Percentiles rank a stretch among this genome's conserved stretches.
Evolutionary conservation across 1,284 basidiomycete species (phyloP).

Genomic region (Papiliotrema laurentii): DNA sequence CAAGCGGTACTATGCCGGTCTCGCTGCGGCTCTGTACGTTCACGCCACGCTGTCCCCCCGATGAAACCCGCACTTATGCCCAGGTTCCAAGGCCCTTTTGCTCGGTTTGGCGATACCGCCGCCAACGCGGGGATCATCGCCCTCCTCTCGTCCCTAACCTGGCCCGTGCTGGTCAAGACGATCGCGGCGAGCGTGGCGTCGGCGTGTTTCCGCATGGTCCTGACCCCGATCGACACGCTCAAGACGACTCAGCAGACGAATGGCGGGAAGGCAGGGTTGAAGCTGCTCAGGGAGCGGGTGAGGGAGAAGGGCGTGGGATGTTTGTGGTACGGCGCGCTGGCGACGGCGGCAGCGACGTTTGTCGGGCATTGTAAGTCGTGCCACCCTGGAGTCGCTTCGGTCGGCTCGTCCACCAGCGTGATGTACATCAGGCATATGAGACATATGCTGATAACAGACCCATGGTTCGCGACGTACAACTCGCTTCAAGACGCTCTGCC

Average conservation of each 20-base stretch:
- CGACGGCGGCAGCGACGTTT: constrained; percentile 84
- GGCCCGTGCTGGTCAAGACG: constrained; percentile 43
- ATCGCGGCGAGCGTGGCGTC: constrained; percentile 47
- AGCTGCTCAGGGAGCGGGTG: constrained; percentile 64
- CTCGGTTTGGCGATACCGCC: constrained; percentile 81
- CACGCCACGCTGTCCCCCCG: constrained; percentile 24
- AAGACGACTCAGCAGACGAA: constrained; percentile 91
- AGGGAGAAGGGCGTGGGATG: constrained; percentile 68
- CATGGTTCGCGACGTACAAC: constrained; percentile 62
- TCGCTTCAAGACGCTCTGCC: constrained; percentile 65
- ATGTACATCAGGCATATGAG: neutral
- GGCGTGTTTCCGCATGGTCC: constrained; percentile 71
- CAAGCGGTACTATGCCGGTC: constrained; percentile 74
- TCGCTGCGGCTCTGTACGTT: constrained; percentile 70
- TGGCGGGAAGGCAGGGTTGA: constrained; percentile 60
- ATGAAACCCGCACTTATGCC: neutral
- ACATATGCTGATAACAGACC: constrained; percentile 46
- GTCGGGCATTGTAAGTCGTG: constrained; percentile 67
- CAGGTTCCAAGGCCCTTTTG: constrained; percentile 45
- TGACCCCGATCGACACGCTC: constrained; percentile 82
- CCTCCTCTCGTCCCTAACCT: constrained; percentile 32
- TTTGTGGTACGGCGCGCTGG: constrained; percentile 80
- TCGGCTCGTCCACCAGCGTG: neutral
- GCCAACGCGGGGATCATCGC: constrained; percentile 46
- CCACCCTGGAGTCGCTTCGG: constrained; percentile 44